These are phyloP conservation scores for Verticillium nonalfalfae DNA, from an alignment of 2,329 filamentous ascomycete genomes.

Conservation along the genomic window DNA sequence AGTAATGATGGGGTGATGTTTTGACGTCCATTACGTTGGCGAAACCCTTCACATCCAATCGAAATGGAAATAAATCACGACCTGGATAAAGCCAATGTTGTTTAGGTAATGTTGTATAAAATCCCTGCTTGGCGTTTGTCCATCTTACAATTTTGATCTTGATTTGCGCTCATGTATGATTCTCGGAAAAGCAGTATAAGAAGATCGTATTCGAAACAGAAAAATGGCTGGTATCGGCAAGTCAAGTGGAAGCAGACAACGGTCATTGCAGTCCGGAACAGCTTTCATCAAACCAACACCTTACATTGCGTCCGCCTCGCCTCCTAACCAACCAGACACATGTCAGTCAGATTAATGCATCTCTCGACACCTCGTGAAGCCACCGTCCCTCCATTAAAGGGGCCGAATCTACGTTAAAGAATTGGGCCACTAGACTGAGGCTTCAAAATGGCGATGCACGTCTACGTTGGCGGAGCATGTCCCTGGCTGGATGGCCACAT, in stretches of 20 bases:
- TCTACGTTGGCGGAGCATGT: conserved; percentile 15
- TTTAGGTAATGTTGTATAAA: not conserved
- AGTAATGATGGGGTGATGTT: not conserved
- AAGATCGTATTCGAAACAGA: not conserved
- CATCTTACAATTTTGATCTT: not conserved
- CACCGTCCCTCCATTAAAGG: not conserved
- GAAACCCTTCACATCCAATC: not conserved
- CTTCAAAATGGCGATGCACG: conserved; percentile 15
- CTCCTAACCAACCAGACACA: not conserved
- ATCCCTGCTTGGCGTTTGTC: not conserved
- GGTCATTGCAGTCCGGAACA: not conserved
- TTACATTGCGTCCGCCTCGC: not conserved
- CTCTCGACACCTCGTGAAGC: not conserved
- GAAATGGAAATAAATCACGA: not conserved
- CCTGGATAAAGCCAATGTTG: not conserved
- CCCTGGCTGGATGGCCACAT: conserved; percentile 26
- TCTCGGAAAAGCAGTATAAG: not conserved
- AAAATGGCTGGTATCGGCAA: not conserved
- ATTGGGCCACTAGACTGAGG: not conserved
- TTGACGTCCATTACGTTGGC: not conserved
- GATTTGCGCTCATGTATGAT: not conserved
- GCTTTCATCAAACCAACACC: not conserved
- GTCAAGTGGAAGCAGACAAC: not conserved
- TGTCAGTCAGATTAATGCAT: not conserved
- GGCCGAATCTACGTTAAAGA: not conserved